Percentiles rank a stretch among this genome's conserved stretches.
phyloP scores from a whole-genome alignment of 164 flowering plant genomes.

The Houttuynia cordata region DNA sequence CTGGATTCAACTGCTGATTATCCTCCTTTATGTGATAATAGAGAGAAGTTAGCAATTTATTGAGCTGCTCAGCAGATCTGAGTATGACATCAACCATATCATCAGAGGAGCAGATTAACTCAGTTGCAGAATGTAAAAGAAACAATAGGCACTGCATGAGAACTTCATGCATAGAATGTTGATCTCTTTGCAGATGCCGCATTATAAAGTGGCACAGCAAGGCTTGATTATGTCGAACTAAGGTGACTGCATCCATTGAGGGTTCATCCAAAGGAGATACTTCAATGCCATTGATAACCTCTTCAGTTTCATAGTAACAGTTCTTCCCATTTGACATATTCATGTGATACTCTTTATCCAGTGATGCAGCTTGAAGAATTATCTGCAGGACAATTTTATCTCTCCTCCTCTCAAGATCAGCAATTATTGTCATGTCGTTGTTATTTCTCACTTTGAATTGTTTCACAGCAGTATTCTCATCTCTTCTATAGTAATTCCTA shows the following conservation, averaged over 20 bases:
- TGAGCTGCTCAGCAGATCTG: constrained; percentile 55
- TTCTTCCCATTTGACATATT: constrained; percentile 19
- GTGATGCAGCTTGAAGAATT: constrained; percentile 74
- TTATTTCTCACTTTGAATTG: constrained; percentile 8
- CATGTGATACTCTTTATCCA: constrained; percentile 38
- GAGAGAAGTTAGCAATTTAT: constrained; percentile 38
- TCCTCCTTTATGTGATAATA: constrained; percentile 52
- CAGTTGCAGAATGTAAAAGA: constrained; percentile 38
- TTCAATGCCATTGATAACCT: constrained; percentile 25
- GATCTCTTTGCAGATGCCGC: constrained; percentile 42
- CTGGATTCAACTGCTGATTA: constrained; percentile 29
- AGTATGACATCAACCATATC: constrained; percentile 57
- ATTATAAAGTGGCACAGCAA: constrained; percentile 58
- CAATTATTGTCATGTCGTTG: constrained; percentile 31
- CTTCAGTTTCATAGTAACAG: constrained; percentile 20
- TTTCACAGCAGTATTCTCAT: constrained; percentile 21
- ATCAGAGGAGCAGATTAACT: constrained; percentile 58
- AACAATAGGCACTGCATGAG: constrained; percentile 11
- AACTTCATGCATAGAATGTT: constrained; percentile 66
- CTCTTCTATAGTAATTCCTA: constrained; percentile 4
- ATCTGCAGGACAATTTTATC: constrained; percentile 70
- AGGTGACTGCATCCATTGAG: constrained; percentile 69
- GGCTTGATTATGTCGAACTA: constrained; percentile 78
- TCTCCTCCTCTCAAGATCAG: constrained; percentile 57
- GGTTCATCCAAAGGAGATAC: constrained; percentile 36